These are phyloP conservation scores for Monosporascus sp. DNA, from an alignment of 2,329 filamentous ascomycete species.

Conservation along the genomic window DNA sequence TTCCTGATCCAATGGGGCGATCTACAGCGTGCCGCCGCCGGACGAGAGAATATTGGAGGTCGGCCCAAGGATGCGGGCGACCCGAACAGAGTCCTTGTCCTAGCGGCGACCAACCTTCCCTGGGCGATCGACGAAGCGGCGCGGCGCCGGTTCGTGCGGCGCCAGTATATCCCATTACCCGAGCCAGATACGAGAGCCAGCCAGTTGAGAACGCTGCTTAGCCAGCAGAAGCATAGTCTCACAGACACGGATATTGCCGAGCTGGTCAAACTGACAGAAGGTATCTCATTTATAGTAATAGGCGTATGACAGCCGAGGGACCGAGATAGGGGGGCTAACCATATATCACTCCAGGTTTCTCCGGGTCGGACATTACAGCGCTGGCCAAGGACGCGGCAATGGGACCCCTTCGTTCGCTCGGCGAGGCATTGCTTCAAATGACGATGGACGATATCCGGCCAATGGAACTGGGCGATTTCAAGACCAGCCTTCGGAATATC, in stretches of 20 bases:
- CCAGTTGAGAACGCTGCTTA: slow-evolving; percentile 74
- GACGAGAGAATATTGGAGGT: slow-evolving; percentile 63
- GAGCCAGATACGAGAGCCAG: slow-evolving; percentile 74
- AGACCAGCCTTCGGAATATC: slow-evolving; percentile 77
- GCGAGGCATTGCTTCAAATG: slow-evolving; percentile 84
- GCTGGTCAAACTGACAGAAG: slow-evolving; percentile 78
- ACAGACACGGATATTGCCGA: slow-evolving; percentile 64
- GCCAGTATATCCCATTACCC: slow-evolving; percentile 93
- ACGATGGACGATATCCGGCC: slow-evolving; percentile 91
- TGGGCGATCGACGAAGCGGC: slow-evolving; percentile 99
- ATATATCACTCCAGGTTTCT: slow-evolving; percentile 64
- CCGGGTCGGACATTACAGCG: slow-evolving; percentile 92
- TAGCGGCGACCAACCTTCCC: slow-evolving; percentile 91
- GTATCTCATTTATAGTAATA: slow-evolving; percentile 38
- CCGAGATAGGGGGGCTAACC: too few relatives aligned
- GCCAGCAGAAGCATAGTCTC: slow-evolving; percentile 82
- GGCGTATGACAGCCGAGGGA: too few relatives aligned
- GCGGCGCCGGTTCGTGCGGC: slow-evolving; percentile 78
- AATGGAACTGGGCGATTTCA: slow-evolving; percentile 78
- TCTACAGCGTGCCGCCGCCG: slow-evolving; percentile 84
- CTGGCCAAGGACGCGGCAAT: slow-evolving; percentile 97
- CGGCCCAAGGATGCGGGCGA: slow-evolving; percentile 63
- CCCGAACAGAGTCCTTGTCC: slow-evolving; percentile 80
- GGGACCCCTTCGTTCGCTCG: slow-evolving; percentile 85
- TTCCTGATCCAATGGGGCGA: slow-evolving; percentile 98